Evolutionary conservation across 352 stramenopile species (phyloP).

Genomic region (Pythium scleroteichum): DNA sequence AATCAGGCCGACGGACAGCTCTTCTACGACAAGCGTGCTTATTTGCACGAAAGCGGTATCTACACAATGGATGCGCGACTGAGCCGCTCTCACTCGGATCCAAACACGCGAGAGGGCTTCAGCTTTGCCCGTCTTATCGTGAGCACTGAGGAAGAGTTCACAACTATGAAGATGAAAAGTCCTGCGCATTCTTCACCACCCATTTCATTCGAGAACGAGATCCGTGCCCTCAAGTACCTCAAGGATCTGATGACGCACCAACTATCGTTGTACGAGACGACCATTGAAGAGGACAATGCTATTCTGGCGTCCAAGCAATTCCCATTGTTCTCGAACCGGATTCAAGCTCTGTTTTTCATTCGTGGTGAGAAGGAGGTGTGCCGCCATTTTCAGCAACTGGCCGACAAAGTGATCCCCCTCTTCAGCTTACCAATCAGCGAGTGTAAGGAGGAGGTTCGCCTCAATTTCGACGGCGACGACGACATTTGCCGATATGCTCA

Average conservation of each 20-base stretch:
- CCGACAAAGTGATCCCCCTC: constrained; percentile 82
- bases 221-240: constrained; percentile 73
- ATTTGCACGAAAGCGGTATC: constrained; percentile 85
- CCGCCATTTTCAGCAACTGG: constrained; percentile 76
- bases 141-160: constrained; percentile 82
- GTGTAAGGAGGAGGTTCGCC: constrained; percentile 72
- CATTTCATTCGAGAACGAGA: constrained; percentile 86
- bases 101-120: constrained; percentile 85
- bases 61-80: constrained; percentile 87
- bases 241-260: constrained; percentile 79
- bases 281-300: constrained; percentile 86
- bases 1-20: constrained; percentile 57
- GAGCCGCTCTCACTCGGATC: constrained; percentile 81
- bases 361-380: constrained; percentile 89
- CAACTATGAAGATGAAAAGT: constrained; percentile 78
- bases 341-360: constrained; percentile 89
- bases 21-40: constrained; percentile 84
- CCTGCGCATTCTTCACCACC: constrained; percentile 75
- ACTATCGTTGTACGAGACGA: constrained; percentile 80
- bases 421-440: constrained; percentile 68
- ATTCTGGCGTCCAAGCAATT: constrained; percentile 80
- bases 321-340: constrained; percentile 85
- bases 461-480: constrained; percentile 76
- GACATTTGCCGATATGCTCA: constrained; percentile 85
- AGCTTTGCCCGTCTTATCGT: constrained; percentile 86